Percentiles rank a stretch among this genome's conserved stretches.
Evolutionary conservation across 441 rosid genomes (phyloP).

Genomic region (Corymbia citriodora): DNA sequence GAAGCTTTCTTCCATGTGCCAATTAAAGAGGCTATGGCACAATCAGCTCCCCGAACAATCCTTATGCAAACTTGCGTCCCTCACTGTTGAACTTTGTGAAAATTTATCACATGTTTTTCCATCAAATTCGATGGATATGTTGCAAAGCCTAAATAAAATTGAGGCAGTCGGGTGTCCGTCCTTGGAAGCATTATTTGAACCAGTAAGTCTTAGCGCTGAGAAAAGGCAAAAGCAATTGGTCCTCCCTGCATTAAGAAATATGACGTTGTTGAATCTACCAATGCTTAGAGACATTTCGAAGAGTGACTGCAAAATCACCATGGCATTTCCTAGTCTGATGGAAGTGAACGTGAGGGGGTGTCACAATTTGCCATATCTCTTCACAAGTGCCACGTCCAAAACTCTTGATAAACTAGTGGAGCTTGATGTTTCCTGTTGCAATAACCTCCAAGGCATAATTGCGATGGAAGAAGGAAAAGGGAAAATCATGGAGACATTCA

Average conservation of each 20-base stretch:
- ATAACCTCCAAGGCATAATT: fast-evolving
- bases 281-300: not conserved
- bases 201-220: fast-evolving
- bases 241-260: fast-evolving
- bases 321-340: not conserved
- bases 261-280: not conserved
- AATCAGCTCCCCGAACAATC: fast-evolving
- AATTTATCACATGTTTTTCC: not conserved
- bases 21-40: not conserved
- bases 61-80: not conserved
- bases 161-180: fast-evolving
- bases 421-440: not conserved
- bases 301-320: not conserved
- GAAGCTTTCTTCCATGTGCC: not conserved
- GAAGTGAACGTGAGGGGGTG: not conserved
- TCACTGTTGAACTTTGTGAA: not conserved
- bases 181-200: not conserved
- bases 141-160: not conserved
- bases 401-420: fast-evolving
- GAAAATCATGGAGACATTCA: fast-evolving
- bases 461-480: not conserved
- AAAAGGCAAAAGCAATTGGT: not conserved
- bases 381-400: not conserved
- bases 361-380: not conserved
- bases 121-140: not conserved